Evolutionary conservation across 805 yeast genomes (phyloP), one percentile per base, ranked within the genome.

Genomic region (Starmerella tilneyi): DNA sequence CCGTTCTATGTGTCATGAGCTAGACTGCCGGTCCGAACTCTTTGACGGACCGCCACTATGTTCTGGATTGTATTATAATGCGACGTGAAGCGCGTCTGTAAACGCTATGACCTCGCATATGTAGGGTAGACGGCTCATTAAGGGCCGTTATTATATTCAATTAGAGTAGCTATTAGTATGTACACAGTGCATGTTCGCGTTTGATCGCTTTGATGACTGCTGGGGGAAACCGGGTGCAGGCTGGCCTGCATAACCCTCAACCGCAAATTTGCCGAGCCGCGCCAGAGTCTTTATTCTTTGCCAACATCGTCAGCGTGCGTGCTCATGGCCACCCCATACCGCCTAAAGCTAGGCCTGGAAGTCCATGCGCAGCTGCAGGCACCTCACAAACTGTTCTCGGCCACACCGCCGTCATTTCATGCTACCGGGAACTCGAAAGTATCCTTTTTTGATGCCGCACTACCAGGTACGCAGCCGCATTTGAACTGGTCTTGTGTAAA

Each of bases 401-500:
- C 63, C 63, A 11, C 63, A 57, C 27, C 30, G 24, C 36, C 57
- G 5, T 56, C 64, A 4, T 59, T 66, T 44, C 60, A 61, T n/a
- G 66, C 68, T 6, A 56, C 50, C 3, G 94, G 94, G 5, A 89
- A 89, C 63, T 57, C 79, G 3, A 72, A 72, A 33, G 75, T 82
- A 2, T 79, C 94, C 13, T 82, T 65, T 57, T 92, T 79, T 58
- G 98, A 92, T 63, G 73, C 80, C 11, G 83, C 89, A 7, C 61
- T 92, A 21, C 98, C 98, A 0, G 98, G 98, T 2, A 79, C 96
- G 0, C 94, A 83, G 60, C 98, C 98, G 0, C 67, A 56, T 34
- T 62, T 92, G 39, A 89, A 88, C 59, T 74, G 75, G 16, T 81
- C 85, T 54, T 88, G 88, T 1, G 59, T 89, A 4, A 56, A 75